Evolutionary conservation across 2,329 filamentous ascomycete species (phyloP), one percentile per base, ranked within the genome.

Genomic region (Clonostachys sp.): DNA sequence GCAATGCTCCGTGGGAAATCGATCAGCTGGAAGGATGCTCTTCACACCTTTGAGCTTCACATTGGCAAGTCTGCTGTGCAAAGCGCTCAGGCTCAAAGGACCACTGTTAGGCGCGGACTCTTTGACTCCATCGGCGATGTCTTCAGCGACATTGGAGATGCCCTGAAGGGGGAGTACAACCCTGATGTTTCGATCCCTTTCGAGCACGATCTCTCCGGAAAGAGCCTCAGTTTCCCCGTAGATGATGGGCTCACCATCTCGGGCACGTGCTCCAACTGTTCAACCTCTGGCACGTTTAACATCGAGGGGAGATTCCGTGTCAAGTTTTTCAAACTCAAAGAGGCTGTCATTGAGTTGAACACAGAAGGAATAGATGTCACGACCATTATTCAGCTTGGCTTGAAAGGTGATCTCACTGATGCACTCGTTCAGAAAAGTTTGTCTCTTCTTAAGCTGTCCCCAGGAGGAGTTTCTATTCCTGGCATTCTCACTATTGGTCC

Each of bases 401-500:
- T 45, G 24, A 40, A 41, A 12, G 44, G 44, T 14, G 16, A 38
- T 13, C 34, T 45, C 18, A 40, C 44, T 36, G 34, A 45, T n/a
- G 17, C 34, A 10, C 34, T 40, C 12, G 14, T 42, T n/a, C 12
- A 39, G 34, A 16, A 45, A 20, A n/a, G 13, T 10, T 24, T 45
- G 18, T 36, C 44, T 33, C 24, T 45, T 13, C 40, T 45, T 33
- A 40, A 40, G 34, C 17, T 30, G 12, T 45, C 44, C 18, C 44
- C 44, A 13, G 44, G 34, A n/a, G 44, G 44, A 3, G 34, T 45
- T 24, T 17, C 34, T 36, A 45, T 45, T 17, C 44, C 44, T 30
- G 44, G 44, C 12, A n/a, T 45, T 30, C 20, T 45, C 44, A 45
- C 44, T 4, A 39, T 45, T 36, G 44, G 44, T 16, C 44, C 44